Conservation (phyloP, 495 filamentous ascomycete genomes). For the Symbiotaphrina buchneri region DNA sequence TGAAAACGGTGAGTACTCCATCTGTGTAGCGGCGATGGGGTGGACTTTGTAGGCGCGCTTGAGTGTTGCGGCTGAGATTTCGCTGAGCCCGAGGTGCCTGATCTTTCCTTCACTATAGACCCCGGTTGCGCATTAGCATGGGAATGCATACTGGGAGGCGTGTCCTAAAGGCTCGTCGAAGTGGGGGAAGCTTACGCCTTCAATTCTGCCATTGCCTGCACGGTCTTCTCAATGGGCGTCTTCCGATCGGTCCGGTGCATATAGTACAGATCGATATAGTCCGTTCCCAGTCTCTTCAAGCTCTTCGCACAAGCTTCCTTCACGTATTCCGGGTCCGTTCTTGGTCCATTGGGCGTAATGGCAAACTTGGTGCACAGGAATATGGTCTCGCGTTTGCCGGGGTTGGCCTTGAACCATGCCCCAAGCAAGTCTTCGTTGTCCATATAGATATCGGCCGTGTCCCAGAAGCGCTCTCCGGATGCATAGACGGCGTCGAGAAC, state of each 20-base stretch:
- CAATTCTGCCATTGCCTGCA: constrained; percentile 4
- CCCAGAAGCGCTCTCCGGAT: constrained; percentile 24
- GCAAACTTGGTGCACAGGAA: constrained; percentile 36
- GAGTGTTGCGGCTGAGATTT: constrained; percentile 14
- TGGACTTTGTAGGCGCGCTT: constrained; percentile 16
- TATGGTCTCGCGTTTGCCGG: constrained; percentile 24
- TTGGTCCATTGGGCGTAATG: not conserved
- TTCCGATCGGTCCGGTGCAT: not conserved
- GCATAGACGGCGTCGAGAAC: constrained; percentile 25
- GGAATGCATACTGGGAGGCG: not conserved
- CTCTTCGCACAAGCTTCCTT: constrained; percentile 2
- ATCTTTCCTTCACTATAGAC: not conserved
- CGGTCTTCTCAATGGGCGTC: constrained; percentile 4
- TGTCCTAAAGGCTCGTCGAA: not conserved
- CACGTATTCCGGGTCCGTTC: constrained; percentile 3
- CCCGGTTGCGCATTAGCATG: no score
- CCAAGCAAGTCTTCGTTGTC: constrained; percentile 28
- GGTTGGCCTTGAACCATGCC: constrained; percentile 25
- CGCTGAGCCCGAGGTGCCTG: constrained; percentile 7
- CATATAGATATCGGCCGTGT: constrained; percentile 22
- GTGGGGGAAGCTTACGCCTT: not conserved
- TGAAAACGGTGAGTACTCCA: constrained; percentile 21
- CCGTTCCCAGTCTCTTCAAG: not conserved
- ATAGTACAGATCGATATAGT: constrained; percentile 4
- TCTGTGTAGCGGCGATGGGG: constrained; percentile 18